A percentile compares a stretch with the other conserved stretches of the same genome.
Conservation (phyloP, 257 asterid species). For the Plectranthus barbatus region DNA sequence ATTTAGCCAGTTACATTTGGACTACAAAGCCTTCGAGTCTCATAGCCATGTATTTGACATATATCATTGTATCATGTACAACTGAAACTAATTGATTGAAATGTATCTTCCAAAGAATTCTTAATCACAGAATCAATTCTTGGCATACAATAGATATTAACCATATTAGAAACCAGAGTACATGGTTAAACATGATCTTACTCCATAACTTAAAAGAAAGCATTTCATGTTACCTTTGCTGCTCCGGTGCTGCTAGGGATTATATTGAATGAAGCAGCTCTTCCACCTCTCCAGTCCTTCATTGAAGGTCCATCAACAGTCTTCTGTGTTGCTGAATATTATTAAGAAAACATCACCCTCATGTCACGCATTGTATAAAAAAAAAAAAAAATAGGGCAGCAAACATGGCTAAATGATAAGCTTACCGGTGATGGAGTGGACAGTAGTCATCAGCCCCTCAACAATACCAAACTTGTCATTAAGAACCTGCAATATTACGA, state of each 20-base stretch:
- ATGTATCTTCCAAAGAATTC: neutral
- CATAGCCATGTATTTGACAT: neutral
- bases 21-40: neutral
- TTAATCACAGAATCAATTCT: neutral
- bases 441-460: constrained; percentile 75
- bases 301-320: constrained; percentile 49
- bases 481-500: constrained; percentile 47
- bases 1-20: neutral
- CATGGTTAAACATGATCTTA: neutral
- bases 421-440: constrained; percentile 52
- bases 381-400: neutral
- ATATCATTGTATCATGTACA: neutral
- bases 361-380: neutral
- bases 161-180: neutral
- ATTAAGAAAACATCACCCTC: neutral
- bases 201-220: neutral
- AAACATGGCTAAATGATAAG: neutral
- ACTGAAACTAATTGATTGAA: neutral
- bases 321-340: constrained; percentile 37
- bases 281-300: constrained; percentile 51
- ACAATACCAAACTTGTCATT: constrained; percentile 78
- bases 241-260: constrained; percentile 46
- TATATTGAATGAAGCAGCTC: constrained; percentile 40
- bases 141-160: neutral
- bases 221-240: constrained; percentile 29